These are phyloP conservation scores for Neurospora hispaniola DNA, from an alignment of 495 filamentous ascomycete genomes.

Conservation along the genomic window DNA sequence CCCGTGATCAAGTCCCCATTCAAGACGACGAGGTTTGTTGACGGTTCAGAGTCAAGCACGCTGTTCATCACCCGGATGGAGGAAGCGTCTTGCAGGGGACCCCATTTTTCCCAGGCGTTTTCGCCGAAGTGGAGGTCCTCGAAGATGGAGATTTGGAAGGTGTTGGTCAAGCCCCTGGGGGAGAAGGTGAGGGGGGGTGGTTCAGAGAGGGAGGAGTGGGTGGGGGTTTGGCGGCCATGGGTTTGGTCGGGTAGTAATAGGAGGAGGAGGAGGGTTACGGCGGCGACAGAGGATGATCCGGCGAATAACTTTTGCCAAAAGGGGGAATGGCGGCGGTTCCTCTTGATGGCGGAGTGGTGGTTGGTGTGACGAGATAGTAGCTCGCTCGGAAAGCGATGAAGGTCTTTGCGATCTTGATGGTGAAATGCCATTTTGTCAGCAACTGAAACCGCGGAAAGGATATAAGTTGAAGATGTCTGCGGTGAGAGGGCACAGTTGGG, in stretches of 20 bases:
- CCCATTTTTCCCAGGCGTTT: constrained; percentile 45
- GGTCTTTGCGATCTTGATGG: neutral
- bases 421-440: neutral
- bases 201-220: neutral
- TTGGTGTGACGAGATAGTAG: neutral
- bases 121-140: constrained; percentile 63
- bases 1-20: constrained; percentile 70
- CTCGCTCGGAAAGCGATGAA: neutral
- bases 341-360: neutral
- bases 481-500: neutral
- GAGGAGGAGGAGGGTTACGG: neutral
- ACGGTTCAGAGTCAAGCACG: constrained; percentile 45
- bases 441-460: neutral
- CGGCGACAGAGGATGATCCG: neutral
- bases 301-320: neutral
- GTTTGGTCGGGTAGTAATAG: neutral
- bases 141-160: constrained; percentile 48
- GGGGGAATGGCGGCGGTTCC: neutral
- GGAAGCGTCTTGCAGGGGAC: constrained; percentile 48
- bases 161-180: constrained; percentile 17
- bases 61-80: constrained; percentile 48
- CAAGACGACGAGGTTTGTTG: constrained; percentile 49
- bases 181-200: constrained; percentile 27
- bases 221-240: neutral
- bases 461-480: neutral